A percentile compares a stretch with the other conserved stretches of the same genome.
These are phyloP conservation scores for Huntiella omanensis DNA, from an alignment of 2,329 filamentous ascomycete genomes.

Conservation along the genomic window DNA sequence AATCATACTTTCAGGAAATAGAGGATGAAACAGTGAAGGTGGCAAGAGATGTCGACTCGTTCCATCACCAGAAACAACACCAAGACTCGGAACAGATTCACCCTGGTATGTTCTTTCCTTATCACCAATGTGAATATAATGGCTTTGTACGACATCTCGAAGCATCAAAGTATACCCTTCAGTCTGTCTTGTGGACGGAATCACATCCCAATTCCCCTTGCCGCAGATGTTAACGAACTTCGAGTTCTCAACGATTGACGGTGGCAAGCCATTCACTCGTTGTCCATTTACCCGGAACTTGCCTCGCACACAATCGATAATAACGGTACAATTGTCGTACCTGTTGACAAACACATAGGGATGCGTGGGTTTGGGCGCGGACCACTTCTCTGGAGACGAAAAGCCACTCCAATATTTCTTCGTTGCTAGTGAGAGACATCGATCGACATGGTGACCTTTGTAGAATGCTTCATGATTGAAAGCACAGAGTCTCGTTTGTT, in stretches of 20 bases:
- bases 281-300: conserved; percentile 32
- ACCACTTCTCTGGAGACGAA: neutral
- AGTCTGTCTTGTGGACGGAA: conserved; percentile 19
- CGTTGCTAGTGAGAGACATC: too few relatives aligned
- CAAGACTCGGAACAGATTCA: conserved; percentile 18
- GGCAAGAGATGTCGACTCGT: conserved; percentile 19
- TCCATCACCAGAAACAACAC: conserved; percentile 11
- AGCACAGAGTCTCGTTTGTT: too few relatives aligned
- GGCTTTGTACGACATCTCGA: conserved; percentile 13
- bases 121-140: conserved; percentile 21
- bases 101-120: neutral
- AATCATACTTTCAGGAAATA: conserved; percentile 21
- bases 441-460: too few relatives aligned
- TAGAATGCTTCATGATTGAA: too few relatives aligned
- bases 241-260: conserved; percentile 22
- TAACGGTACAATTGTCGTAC: neutral
- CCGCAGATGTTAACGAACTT: conserved; percentile 28
- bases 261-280: conserved; percentile 28
- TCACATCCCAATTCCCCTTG: conserved; percentile 22
- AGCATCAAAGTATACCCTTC: conserved; percentile 17
- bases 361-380: too few relatives aligned
- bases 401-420: neutral
- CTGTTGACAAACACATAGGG: too few relatives aligned
- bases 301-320: conserved; percentile 30
- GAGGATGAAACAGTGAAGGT: conserved; percentile 13